These are phyloP conservation scores for Coemansia sp. DNA, from an alignment of 192 early-diverging fungal genomes.

Conservation along the genomic window DNA sequence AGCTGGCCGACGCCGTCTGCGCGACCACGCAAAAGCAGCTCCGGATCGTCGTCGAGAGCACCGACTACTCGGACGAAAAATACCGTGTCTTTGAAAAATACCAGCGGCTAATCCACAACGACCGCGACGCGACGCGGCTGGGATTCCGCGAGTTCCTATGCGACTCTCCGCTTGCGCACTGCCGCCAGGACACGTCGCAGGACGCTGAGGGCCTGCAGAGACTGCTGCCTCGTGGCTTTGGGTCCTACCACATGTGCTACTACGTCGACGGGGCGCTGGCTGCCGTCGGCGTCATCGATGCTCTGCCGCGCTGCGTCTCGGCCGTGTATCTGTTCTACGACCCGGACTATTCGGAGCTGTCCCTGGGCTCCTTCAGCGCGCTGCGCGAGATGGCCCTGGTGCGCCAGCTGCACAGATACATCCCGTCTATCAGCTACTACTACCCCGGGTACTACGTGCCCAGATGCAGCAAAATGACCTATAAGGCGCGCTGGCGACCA, in stretches of 20 bases:
- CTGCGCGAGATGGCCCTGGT: conserved; percentile 76
- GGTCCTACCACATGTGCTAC: conserved; percentile 88
- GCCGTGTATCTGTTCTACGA: conserved; percentile 97
- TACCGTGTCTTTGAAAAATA: conserved; percentile 77
- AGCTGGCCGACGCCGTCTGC: not conserved
- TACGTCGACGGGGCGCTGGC: conserved; percentile 75
- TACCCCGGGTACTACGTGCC: conserved; percentile 97
- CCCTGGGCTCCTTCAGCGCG: conserved; percentile 83
- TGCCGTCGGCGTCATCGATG: conserved; percentile 91
- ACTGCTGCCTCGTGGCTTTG: conserved; percentile 58
- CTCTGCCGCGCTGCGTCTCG: conserved; percentile 83
- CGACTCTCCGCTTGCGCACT: conserved; percentile 60
- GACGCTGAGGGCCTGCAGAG: not conserved
- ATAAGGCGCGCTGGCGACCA: conserved; percentile 87
- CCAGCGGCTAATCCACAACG: conserved; percentile 79
- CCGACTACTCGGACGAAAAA: conserved; percentile 70
- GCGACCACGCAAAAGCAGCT: conserved; percentile 1
- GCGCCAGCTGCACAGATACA: conserved; percentile 44
- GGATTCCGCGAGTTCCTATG: conserved; percentile 72
- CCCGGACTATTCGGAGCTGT: conserved; percentile 70
- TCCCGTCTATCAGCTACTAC: conserved; percentile 68
- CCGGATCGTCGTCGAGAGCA: conserved; percentile 48
- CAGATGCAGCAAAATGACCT: conserved; percentile 87
- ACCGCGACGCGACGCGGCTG: conserved; percentile 56
- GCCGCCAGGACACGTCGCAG: not conserved